phyloP scores from a whole-genome alignment of 2,329 filamentous ascomycete genomes.

The Sporothrix variecibatus region DNA sequence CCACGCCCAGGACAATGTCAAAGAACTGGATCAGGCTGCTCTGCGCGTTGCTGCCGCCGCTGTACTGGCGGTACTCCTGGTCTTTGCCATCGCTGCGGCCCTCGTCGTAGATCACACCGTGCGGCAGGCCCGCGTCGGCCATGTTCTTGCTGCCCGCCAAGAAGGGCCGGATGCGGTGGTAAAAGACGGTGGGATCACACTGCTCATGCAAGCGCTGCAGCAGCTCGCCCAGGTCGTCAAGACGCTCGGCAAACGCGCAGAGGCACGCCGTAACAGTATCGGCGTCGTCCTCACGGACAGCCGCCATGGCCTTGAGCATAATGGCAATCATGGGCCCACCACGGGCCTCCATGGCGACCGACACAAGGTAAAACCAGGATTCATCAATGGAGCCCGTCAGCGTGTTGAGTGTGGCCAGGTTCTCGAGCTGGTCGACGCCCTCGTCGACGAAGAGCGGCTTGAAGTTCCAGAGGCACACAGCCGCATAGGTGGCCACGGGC shows the following conservation, averaged over 20 bases:
- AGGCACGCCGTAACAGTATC: conserved; percentile 74
- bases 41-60: conserved; percentile 94
- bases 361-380: conserved; percentile 98
- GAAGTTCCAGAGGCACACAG: conserved; percentile 94
- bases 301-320: conserved; percentile 84
- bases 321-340: conserved; percentile 83
- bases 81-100: conserved; percentile 57
- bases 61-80: conserved; percentile 73
- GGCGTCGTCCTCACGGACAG: conserved; percentile 70
- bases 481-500: conserved; percentile 91
- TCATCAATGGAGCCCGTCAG: conserved; percentile 95
- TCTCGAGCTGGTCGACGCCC: conserved; percentile 78
- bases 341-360: conserved; percentile 90
- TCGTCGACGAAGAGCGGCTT: conserved; percentile 86
- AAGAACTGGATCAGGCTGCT: conserved; percentile 98
- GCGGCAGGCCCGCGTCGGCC: conserved; percentile 86
- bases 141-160: conserved; percentile 97
- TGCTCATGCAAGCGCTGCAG: conserved; percentile 91
- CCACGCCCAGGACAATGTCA: conserved; percentile 84
- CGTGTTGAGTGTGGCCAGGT: conserved; percentile 82
- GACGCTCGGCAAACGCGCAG: conserved; percentile 78
- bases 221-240: conserved; percentile 79
- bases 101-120: conserved; percentile 85
- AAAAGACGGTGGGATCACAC: conserved; percentile 93
- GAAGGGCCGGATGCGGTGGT: conserved; percentile 93